Evolutionary conservation across 495 filamentous ascomycete genomes (phyloP), one percentile per base, ranked within the genome.

Genomic region (Antarctomyces pellizariae): DNA sequence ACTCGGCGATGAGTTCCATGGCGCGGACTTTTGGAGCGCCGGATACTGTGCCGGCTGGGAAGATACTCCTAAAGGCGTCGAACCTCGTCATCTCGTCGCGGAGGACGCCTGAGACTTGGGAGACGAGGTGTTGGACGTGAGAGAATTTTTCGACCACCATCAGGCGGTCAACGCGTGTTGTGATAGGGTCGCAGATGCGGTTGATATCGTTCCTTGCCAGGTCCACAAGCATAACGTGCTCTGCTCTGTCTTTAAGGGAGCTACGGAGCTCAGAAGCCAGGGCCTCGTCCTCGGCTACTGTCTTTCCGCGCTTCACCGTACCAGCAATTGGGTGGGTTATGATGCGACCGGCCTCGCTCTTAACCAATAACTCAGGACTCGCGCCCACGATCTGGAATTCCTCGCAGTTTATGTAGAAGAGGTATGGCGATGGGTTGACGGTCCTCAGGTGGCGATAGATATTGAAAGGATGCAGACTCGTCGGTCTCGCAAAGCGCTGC

Each of bases 151-250:
- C 80, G 25, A 97, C 83, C 2, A 82, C 75, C 86, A 95, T 95
- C 26, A 97, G 54, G 2, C 75, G 60, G 49, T 97, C 86, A 5
- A 93, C 84, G 24, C 71, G 65, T 5, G 82, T 90, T 7, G 78
- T 75, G 7, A 64, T 54, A 2, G 86, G 86, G 48, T 93, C 83
- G 52, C 83, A 92, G 8, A 97, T 75, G 7, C 86, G 72, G 50
- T 93, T 97, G 30, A 97, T 63, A 44, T 97, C 86, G 54, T 97
- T 97, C 26, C 86, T 67, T 4, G 86, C 86, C 11, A 97, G 58
- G 44, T 97, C 86, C n/a, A 97, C 86, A 22, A 97, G 59, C 86
- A 97, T 97, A 40, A 97, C 86, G 52, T 93, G 86, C 50, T 95
- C 86, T 23, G 86, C 86, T 30, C 86, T 67, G 52, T 97, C 86